Evolutionary conservation across 2,329 filamentous ascomycete species (phyloP), one percentile per base, ranked within the genome.

Genomic region (Aspergillus vadensis): DNA sequence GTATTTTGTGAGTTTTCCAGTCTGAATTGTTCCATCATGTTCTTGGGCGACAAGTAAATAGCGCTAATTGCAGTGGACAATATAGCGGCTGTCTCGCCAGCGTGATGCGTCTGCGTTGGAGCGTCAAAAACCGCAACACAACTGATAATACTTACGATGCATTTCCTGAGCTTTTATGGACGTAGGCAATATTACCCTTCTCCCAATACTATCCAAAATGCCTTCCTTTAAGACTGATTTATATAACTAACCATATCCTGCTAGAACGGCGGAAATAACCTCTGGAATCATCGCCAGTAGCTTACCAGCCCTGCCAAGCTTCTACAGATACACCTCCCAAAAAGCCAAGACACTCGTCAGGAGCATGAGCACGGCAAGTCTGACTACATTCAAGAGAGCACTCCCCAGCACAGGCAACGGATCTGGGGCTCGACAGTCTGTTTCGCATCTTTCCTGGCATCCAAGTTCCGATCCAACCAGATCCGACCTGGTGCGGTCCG

Each of bases 81-180:
- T 12, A 14, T 49, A 70, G 68, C 36, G 67, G 61, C 32, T 69
- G 68, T 48, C 59, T 69, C 23, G 61, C 64, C 7, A 71, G 67
- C 36, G 59, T 72, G 23, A 67, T 72, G 64, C 63, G 68, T 41
- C 62, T 72, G 14, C 56, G 55, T 8, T 58, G 66, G 27, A 68
- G 69, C 53, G 55, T 70, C 44, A 44, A 55, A 19, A 67, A 65
- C 55, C 55, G 55, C 12, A 38, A 52, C 44, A 65, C 56, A 17
- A 27, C 52, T 1, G 68, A 69, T 55, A 66, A 64, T 48, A 70
- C 68, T 4, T 63, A 68, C 17, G 66, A 67, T 53, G 68, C 67
- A 63, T 70, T 70, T 41, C 62, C 66, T 10, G 62, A 66, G 38
- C 65, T 69, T 27, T 53, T 72, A 3, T 71, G 69, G 69, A 69